These are phyloP conservation scores for Tritrichomonas musculus DNA, from an alignment of 208 protist species.

Conservation along the genomic window DNA sequence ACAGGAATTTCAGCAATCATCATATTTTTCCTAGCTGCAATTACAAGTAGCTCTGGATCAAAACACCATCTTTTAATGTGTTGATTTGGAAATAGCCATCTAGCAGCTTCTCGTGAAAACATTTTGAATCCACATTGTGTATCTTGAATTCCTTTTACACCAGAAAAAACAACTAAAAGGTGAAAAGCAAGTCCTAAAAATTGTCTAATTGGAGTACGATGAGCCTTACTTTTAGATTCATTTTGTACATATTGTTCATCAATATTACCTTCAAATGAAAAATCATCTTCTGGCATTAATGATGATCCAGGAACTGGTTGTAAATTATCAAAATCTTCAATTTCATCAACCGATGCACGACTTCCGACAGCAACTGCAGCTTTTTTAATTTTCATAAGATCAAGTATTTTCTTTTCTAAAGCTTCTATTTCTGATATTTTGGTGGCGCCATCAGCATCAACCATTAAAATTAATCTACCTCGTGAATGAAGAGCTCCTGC, in stretches of 20 bases:
- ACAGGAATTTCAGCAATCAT: conserved; percentile 37
- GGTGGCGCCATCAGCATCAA: conserved; percentile 45
- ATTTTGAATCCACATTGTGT: conserved; percentile 48
- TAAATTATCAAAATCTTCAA: conserved; percentile 11
- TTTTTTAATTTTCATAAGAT: conserved; percentile 29
- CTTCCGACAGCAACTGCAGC: conserved; percentile 9
- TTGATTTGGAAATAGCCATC: conserved; percentile 38
- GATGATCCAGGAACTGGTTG: no score
- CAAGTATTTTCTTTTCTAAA: conserved; percentile 28
- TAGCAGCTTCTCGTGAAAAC: conserved; percentile 36
- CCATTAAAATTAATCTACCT: conserved; percentile 41
- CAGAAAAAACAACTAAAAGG: not conserved
- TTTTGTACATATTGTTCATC: no score
- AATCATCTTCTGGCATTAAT: no score
- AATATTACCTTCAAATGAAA: no score
- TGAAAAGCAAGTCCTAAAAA: conserved; percentile 40
- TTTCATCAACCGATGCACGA: not conserved
- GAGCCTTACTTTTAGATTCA: conserved; percentile 33
- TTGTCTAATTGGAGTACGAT: conserved; percentile 36
- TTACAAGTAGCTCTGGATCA: conserved; percentile 43
- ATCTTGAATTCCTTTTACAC: conserved; percentile 30
- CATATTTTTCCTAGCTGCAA: conserved; percentile 34
- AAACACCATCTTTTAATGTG: conserved; percentile 43
- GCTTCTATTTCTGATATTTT: conserved; percentile 28
- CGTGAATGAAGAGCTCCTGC: conserved; percentile 30